These are phyloP conservation scores for Cornus florida DNA, from an alignment of 148 eudicot genomes.

Conservation along the genomic window DNA sequence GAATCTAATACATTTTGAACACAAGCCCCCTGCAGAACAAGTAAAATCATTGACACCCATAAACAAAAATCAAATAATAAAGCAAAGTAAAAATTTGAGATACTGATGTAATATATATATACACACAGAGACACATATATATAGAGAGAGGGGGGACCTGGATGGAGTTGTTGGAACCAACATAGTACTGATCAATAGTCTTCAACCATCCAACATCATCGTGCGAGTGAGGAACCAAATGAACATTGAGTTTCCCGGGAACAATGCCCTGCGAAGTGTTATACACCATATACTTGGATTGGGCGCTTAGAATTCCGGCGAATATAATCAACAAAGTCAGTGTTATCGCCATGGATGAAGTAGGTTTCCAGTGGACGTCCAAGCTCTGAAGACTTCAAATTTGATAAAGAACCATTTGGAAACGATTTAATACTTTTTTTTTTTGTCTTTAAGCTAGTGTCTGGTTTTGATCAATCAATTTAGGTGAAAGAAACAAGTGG, in stretches of 20 bases:
- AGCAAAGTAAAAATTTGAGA: no score
- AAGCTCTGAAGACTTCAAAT: background rate
- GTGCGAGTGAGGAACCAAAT: conserved; percentile 77
- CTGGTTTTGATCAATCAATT: no score
- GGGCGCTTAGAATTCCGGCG: conserved; percentile 18
- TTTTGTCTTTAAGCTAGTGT: background rate
- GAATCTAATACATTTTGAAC: conserved; percentile 87
- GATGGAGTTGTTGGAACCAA: conserved; percentile 81
- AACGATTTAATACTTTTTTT: background rate
- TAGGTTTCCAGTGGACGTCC: background rate
- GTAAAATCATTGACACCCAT: background rate
- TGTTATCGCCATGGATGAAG: conserved; percentile 12
- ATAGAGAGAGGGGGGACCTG: conserved; percentile 37
- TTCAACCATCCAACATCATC: conserved; percentile 94
- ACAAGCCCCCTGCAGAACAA: conserved; percentile 64
- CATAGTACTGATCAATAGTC: conserved; percentile 90
- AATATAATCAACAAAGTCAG: conserved; percentile 16
- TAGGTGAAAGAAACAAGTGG: background rate
- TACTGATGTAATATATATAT: background rate
- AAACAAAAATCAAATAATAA: no score
- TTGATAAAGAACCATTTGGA: background rate
- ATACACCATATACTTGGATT: conserved; percentile 63
- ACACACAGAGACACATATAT: background rate
- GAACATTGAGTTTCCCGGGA: conserved; percentile 70
- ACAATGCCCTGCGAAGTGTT: conserved; percentile 53